Conservation (phyloP, 139 green algal genomes). For the Ettlia oleoabundans region DNA sequence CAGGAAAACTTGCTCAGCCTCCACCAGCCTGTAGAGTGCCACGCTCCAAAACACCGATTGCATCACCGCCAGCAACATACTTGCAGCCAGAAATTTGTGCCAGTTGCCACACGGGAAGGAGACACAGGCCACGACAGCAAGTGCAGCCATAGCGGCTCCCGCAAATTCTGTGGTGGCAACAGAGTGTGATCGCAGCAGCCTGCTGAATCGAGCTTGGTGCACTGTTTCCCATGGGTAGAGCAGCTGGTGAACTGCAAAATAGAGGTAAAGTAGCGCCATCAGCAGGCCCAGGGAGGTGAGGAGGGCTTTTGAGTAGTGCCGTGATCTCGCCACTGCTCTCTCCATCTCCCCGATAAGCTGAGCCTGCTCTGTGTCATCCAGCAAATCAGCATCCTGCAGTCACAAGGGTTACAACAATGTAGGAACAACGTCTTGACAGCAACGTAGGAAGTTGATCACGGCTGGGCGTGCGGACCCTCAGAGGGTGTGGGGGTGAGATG, state of each 20-base stretch:
- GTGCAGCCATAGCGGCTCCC: background rate
- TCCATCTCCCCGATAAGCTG: constrained; percentile 10
- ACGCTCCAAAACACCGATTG: background rate
- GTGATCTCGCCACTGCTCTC: background rate
- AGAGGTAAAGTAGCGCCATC: constrained; percentile 3
- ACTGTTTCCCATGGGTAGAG: background rate
- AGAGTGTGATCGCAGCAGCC: background rate
- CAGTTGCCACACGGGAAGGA: background rate
- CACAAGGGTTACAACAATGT: background rate
- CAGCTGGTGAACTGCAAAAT: constrained; percentile 13
- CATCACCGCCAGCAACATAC: background rate
- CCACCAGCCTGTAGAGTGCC: background rate
- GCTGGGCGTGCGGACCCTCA: too few species aligned
- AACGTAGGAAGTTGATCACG: background rate
- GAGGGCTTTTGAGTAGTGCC: constrained; percentile 5
- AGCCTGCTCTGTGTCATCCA: constrained; percentile 43
- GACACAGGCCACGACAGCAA: background rate
- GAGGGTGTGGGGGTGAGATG: too few species aligned
- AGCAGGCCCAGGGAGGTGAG: background rate
- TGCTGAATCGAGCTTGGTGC: constrained; percentile 8
- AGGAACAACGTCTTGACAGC: too few species aligned
- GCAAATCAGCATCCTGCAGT: constrained; percentile 27
- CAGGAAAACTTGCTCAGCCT: background rate
- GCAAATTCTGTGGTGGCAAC: constrained; percentile 6
- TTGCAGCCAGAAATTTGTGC: background rate